A percentile compares a stretch with the other conserved stretches of the same genome.
These are phyloP conservation scores for Penicillium crystallinum DNA, from an alignment of 495 filamentous ascomycete genomes.

Conservation along the genomic window DNA sequence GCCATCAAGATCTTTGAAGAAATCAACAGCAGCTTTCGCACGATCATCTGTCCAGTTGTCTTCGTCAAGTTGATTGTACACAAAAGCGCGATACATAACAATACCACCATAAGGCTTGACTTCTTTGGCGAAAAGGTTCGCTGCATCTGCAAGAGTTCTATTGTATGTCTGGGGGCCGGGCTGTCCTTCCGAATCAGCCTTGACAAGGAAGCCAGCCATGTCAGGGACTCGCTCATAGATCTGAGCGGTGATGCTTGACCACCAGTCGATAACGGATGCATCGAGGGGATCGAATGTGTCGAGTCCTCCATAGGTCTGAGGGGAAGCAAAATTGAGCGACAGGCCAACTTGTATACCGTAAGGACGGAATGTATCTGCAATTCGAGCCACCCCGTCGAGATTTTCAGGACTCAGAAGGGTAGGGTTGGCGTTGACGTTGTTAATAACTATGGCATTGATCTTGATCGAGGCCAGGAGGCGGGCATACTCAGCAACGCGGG, in stretches of 20 bases:
- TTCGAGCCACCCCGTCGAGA: slow-evolving; percentile 54
- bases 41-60: slow-evolving; percentile 60
- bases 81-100: slow-evolving; percentile 69
- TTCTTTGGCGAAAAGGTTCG: slow-evolving; percentile 63
- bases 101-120: slow-evolving; percentile 59
- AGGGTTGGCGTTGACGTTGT: slow-evolving; percentile 69
- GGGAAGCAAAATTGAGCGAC: slow-evolving; percentile 64
- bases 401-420: slow-evolving; percentile 50
- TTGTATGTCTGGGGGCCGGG: slow-evolving; percentile 65
- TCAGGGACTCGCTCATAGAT: slow-evolving; percentile 61
- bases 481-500: slow-evolving; percentile 56
- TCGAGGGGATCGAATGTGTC: slow-evolving; percentile 63
- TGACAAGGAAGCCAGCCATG: slow-evolving; percentile 64
- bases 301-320: slow-evolving; percentile 51
- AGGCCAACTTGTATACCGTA: slow-evolving; percentile 64
- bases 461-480: slow-evolving; percentile 63
- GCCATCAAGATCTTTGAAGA: slow-evolving; percentile 59
- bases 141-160: slow-evolving; percentile 62
- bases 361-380: slow-evolving; percentile 61
- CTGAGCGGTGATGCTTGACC: slow-evolving; percentile 52
- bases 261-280: slow-evolving; percentile 53
- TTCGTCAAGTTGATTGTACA: slow-evolving; percentile 60
- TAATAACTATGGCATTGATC: slow-evolving; percentile 62
- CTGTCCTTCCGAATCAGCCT: slow-evolving; percentile 71
- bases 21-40: slow-evolving; percentile 64